These are phyloP conservation scores for Rubia tinctorum DNA, from an alignment of 305 asterid species.

Conservation along the genomic window DNA sequence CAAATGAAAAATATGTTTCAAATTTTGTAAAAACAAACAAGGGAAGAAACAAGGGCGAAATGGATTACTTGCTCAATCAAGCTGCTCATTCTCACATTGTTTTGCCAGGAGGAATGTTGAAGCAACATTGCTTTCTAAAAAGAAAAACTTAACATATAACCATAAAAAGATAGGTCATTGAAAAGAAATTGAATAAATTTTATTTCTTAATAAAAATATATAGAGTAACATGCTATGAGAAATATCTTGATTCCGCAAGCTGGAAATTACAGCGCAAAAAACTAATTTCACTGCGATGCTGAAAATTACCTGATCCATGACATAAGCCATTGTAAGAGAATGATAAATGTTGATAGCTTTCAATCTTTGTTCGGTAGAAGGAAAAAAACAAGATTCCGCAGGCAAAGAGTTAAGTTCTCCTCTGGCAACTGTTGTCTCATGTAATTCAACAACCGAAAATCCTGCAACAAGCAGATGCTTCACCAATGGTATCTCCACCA, in stretches of 20 bases:
- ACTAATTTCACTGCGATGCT: no score
- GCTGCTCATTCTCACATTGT: slow-evolving; percentile 10
- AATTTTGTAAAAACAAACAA: slow-evolving; percentile 9
- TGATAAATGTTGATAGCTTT: slow-evolving; percentile 75
- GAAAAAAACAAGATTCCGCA: slow-evolving; percentile 29
- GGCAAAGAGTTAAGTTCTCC: background rate
- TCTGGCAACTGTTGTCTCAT: slow-evolving; percentile 34
- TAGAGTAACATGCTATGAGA: no score
- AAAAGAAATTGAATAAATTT: no score
- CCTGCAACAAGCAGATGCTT: slow-evolving; percentile 95
- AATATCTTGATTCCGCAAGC: no score
- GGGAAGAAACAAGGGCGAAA: slow-evolving; percentile 38
- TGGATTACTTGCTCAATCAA: slow-evolving; percentile 49
- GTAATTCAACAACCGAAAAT: slow-evolving; percentile 88
- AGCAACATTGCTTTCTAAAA: no score
- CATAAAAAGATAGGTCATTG: no score
- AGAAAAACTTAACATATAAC: no score
- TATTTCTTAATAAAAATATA: no score
- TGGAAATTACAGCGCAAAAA: no score
- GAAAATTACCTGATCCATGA: slow-evolving; percentile 57
- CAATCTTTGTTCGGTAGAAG: slow-evolving; percentile 53
- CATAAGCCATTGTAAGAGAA: slow-evolving; percentile 82
- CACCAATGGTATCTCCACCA: slow-evolving; percentile 81
- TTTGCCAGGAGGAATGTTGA: no score
- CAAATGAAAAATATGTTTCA: background rate